Evolutionary conservation across 257 asterid species (phyloP).

Genomic region (Solanum chilense): DNA sequence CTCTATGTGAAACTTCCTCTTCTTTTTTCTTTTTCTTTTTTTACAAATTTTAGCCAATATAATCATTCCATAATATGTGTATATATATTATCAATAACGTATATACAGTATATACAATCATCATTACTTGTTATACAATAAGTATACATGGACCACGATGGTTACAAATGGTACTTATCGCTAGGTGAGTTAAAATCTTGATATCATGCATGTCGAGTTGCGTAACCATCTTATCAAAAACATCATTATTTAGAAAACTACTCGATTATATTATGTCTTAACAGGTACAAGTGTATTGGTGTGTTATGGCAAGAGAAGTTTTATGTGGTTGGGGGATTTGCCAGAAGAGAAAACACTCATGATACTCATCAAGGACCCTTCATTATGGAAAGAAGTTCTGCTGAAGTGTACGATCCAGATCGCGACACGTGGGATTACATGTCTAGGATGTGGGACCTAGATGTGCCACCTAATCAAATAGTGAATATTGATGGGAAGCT

Average conservation of each 20-base stretch:
- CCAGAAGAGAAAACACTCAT: slow-evolving; percentile 3
- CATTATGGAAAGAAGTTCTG: slow-evolving; percentile 34
- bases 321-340: slow-evolving; percentile 47
- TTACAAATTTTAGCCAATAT: background rate
- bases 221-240: background rate
- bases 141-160: background rate
- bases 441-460: slow-evolving; percentile 60
- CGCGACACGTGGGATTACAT: slow-evolving; percentile 17
- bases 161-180: background rate
- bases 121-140: background rate
- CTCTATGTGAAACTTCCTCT: no score
- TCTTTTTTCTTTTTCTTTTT: no score
- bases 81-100: background rate
- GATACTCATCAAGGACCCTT: slow-evolving; percentile 22
- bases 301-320: slow-evolving; percentile 36
- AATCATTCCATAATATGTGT: background rate
- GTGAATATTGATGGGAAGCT: slow-evolving; percentile 32
- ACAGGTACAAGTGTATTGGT: slow-evolving; percentile 44
- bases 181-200: background rate
- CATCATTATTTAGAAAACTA: background rate
- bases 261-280: background rate
- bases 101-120: background rate
- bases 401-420: slow-evolving; percentile 35
- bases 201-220: background rate
- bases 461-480: slow-evolving; percentile 60